These are phyloP conservation scores for Cichorium intybus DNA, from an alignment of 140 eudicot species.

Conservation along the genomic window DNA sequence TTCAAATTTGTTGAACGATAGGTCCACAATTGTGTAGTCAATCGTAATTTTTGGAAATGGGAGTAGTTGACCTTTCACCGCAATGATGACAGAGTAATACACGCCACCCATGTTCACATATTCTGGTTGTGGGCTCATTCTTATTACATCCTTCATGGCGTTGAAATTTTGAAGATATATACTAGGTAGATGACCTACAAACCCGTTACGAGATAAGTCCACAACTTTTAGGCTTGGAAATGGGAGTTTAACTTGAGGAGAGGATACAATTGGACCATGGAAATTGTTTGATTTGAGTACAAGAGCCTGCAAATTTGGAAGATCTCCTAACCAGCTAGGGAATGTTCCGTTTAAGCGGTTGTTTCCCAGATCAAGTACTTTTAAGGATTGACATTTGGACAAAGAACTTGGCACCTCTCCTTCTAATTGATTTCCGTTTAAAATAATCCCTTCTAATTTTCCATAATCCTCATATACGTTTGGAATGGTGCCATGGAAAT, in stretches of 20 bases:
- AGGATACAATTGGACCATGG: constrained; percentile 15
- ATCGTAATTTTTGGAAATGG: neutral
- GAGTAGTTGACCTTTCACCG: neutral
- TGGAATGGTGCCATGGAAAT: constrained; percentile 29
- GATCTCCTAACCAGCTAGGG: constrained; percentile 32
- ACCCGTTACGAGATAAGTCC: constrained; percentile 29
- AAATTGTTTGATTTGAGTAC: constrained; percentile 27
- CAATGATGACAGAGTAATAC: neutral
- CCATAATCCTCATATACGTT: neutral
- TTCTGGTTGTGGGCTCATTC: neutral
- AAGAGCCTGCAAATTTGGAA: constrained; percentile 33
- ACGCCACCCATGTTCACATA: neutral
- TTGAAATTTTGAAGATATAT: constrained; percentile 12
- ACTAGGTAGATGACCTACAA: constrained; percentile 31
- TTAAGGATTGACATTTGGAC: constrained; percentile 20
- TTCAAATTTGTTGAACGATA: constrained; percentile 29
- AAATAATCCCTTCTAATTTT: constrained; percentile 16
- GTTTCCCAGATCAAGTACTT: constrained; percentile 36
- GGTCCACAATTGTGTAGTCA: constrained; percentile 20
- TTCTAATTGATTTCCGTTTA: constrained; percentile 25
- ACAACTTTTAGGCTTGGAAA: constrained; percentile 26
- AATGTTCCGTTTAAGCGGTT: constrained; percentile 32
- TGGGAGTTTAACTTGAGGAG: neutral
- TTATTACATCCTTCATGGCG: constrained; percentile 21
- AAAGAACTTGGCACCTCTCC: constrained; percentile 36